Percentiles rank a stretch among this genome's conserved stretches.
Evolutionary conservation across 305 asterid species (phyloP).

Genomic region (Plantago coronopus): DNA sequence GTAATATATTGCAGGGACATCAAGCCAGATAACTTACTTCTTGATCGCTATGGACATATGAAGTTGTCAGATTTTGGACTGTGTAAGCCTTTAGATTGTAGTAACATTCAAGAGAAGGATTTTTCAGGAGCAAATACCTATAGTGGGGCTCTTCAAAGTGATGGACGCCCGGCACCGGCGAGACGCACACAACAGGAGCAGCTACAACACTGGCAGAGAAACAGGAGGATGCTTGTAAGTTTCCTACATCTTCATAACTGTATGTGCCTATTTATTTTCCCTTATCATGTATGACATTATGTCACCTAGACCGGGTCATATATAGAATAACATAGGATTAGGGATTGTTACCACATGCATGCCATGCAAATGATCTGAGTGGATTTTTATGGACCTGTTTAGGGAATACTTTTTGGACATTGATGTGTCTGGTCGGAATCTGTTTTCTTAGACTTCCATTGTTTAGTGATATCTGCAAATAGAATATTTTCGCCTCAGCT

Average conservation of each 20-base stretch:
- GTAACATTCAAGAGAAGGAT: conserved; percentile 78
- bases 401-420: too few relatives aligned
- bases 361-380: too few relatives aligned
- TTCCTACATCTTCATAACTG: conserved; percentile 16
- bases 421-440: not conserved
- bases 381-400: too few relatives aligned
- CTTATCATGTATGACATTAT: too few relatives aligned
- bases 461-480: not conserved
- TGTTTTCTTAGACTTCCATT: not conserved
- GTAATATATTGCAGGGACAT: conserved; percentile 62
- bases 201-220: conserved; percentile 86
- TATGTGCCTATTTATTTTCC: too few relatives aligned
- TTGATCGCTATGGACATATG: conserved; percentile 88
- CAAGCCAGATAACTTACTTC: conserved; percentile 92
- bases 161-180: conserved; percentile 77
- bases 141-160: conserved; percentile 77
- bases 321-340: too few relatives aligned
- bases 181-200: conserved; percentile 96
- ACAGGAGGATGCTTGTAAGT: conserved; percentile 92
- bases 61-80: conserved; percentile 88
- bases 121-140: conserved; percentile 56
- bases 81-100: conserved; percentile 90
- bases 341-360: too few relatives aligned
- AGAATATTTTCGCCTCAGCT: not conserved
- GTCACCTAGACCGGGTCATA: too few relatives aligned